Conservation (phyloP, 331 rosid species). For the Malus hybrid region DNA sequence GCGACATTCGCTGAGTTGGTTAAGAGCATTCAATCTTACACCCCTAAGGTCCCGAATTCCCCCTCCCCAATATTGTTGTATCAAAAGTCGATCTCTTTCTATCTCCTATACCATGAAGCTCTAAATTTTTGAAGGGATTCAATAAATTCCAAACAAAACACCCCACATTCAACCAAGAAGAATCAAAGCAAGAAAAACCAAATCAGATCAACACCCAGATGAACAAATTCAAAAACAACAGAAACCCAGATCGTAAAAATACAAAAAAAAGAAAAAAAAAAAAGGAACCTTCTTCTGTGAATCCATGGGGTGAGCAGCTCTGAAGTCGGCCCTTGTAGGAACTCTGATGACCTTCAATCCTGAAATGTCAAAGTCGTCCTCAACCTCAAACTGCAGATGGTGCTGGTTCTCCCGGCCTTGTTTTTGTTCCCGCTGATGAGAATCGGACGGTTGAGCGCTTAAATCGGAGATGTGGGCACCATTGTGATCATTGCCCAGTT, state of each 20-base stretch:
- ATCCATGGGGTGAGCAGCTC: constrained; percentile 48
- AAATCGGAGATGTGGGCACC: constrained; percentile 30
- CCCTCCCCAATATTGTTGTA: neutral
- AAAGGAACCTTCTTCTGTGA: constrained; percentile 57
- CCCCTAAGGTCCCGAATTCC: neutral
- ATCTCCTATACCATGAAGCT: neutral
- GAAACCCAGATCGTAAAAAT: constrained; percentile 15
- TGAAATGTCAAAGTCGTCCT: constrained; percentile 41
- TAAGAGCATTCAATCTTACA: neutral
- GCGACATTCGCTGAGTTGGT: neutral
- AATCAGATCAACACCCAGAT: constrained; percentile 9
- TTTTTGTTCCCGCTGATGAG: constrained; percentile 5
- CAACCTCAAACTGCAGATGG: constrained; percentile 15
- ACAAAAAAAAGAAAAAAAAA: neutral
- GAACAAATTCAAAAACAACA: neutral
- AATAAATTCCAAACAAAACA: neutral
- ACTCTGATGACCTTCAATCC: constrained; percentile 43
- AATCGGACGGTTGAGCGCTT: constrained; percentile 45
- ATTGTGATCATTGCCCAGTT: neutral
- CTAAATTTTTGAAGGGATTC: neutral
- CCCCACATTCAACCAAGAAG: neutral
- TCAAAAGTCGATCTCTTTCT: neutral
- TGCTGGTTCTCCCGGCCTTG: constrained; percentile 2
- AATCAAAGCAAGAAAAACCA: neutral
- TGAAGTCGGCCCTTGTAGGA: constrained; percentile 24